These are phyloP conservation scores for Hagleromyces aurorensis DNA, from an alignment of 805 yeast genomes.

Conservation along the genomic window DNA sequence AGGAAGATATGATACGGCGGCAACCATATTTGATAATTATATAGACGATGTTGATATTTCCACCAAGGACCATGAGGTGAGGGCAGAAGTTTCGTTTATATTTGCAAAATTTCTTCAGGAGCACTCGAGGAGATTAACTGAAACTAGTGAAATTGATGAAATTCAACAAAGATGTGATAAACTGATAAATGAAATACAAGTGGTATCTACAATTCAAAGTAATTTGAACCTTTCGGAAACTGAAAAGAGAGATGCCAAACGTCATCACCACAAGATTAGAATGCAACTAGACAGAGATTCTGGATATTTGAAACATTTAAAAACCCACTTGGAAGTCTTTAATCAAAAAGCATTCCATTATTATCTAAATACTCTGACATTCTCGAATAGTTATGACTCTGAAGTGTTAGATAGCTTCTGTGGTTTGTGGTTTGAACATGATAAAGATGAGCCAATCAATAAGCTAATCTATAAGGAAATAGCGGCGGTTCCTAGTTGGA, in stretches of 20 bases:
- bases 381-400: constrained; percentile 38
- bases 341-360: constrained; percentile 48
- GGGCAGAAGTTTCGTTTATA: constrained; percentile 44
- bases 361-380: constrained; percentile 48
- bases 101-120: constrained; percentile 70
- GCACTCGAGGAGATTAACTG: constrained; percentile 42
- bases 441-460: constrained; percentile 39
- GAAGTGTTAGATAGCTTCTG: constrained; percentile 68
- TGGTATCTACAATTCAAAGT: constrained; percentile 39
- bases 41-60: constrained; percentile 34
- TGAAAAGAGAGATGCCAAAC: constrained; percentile 46
- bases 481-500: constrained; percentile 43
- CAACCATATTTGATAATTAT: constrained; percentile 47
- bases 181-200: constrained; percentile 42
- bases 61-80: constrained; percentile 18
- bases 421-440: constrained; percentile 72
- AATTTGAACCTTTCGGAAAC: constrained; percentile 34
- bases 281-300: constrained; percentile 43
- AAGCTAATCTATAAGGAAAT: constrained; percentile 34
- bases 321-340: constrained; percentile 35
- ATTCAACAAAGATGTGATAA: constrained; percentile 34
- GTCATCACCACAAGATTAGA: constrained; percentile 43
- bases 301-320: constrained; percentile 36
- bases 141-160: constrained; percentile 38
- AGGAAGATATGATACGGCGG: constrained; percentile 61